A percentile compares a stretch with the other conserved stretches of the same genome.
These are phyloP conservation scores for Clarireedia hainanense DNA, from an alignment of 2,329 filamentous ascomycete species.

Conservation along the genomic window DNA sequence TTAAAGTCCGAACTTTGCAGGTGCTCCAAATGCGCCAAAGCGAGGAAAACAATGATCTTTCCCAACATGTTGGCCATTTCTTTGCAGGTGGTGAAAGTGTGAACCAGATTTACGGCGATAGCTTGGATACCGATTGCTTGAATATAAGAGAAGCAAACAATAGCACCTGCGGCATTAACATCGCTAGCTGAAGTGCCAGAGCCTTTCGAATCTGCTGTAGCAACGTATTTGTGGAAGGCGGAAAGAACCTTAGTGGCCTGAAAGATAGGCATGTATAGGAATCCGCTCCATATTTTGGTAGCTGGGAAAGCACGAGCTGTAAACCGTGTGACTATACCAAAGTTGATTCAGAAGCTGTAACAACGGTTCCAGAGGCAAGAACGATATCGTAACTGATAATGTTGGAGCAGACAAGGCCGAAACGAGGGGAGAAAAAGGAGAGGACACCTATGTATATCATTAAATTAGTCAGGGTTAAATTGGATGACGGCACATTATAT, in stretches of 20 bases:
- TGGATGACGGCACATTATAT: conserved; percentile 41
- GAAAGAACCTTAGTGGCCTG: conserved; percentile 21
- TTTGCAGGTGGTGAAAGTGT: conserved; percentile 20
- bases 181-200: conserved; percentile 11
- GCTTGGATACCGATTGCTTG: conserved; percentile 22
- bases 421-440: conserved; percentile 16
- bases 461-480: conserved; percentile 6
- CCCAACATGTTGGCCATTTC: conserved; percentile 29
- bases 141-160: conserved; percentile 26
- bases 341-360: conserved; percentile 13
- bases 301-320: conserved; percentile 8
- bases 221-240: conserved; percentile 22
- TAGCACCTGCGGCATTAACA: conserved; percentile 21
- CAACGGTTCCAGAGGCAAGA: conserved; percentile 11
- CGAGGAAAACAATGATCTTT: conserved; percentile 25
- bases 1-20: conserved; percentile 27
- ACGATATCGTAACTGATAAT: conserved; percentile 15
- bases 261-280: conserved; percentile 25
- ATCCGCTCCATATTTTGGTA: conserved; percentile 30
- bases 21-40: conserved; percentile 32
- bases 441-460: conserved; percentile 10
- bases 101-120: conserved; percentile 29
- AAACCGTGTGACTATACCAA: conserved; percentile 13
- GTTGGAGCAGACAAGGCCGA: conserved; percentile 16
- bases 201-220: conserved; percentile 1